Evolutionary conservation across 768 basidiomycete species (phyloP), one percentile per base, ranked within the genome.

Genomic region (Auriscalpium vulgare): DNA sequence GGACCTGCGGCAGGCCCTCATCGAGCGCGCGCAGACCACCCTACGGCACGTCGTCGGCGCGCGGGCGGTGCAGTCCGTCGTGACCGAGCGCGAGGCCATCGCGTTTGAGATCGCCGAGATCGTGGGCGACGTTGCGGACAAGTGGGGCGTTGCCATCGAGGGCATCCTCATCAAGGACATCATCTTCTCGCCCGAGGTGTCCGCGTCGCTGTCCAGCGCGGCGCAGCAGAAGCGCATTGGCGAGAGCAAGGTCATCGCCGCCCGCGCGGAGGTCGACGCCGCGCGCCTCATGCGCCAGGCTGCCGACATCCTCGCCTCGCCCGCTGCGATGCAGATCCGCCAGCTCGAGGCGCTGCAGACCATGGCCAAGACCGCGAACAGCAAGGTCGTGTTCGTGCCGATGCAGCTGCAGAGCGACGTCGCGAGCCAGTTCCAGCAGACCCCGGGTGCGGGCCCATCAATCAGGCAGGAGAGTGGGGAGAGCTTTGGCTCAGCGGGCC

Each of bases 191-290:
- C 59, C 87, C 49, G 95, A 97, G 57, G 83, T 99, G 16, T 85
- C 93, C 52, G 86, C 91, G 9, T 91, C 91, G 16, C 79, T 99
- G 50, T 95, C 93, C 11, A 90, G 88, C 60, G 95, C 95, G 38
- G 95, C 95, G 17, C 95, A 97, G 67, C 93, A 95, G 73, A 97
- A 97, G 81, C 83, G 95, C 58, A 85, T 97, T 57, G 95, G 94
- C 72, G 95, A 98, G 74, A 85, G 85, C 66, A 97, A 97, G 73
- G 91, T 95, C 68, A 95, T 97, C 64, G 91, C 92, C 53, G 94
- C 93, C 1, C 84, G 93, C 56, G 95, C 95, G 13, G 95, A 97
- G 74, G 95, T 97, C 62, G 95, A 97, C 69, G 78, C 93, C 37
- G 93, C 94, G 29, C 82, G 91, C 64, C 82, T 97, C 68, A 97